These are phyloP conservation scores for Onygenales sp. DNA, from an alignment of 2,329 filamentous ascomycete species.

Conservation along the genomic window DNA sequence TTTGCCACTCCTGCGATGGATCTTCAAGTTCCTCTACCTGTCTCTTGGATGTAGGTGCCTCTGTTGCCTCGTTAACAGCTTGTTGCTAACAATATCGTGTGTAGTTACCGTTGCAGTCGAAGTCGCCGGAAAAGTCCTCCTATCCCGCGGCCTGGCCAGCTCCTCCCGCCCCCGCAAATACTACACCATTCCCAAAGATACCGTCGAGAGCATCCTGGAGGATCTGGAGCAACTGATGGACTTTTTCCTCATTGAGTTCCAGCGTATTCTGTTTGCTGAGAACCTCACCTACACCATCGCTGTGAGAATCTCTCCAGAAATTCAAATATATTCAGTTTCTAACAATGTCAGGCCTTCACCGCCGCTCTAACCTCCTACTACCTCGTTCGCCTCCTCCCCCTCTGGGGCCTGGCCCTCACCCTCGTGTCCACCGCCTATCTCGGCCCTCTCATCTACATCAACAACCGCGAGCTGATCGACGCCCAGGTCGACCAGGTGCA, in stretches of 20 bases:
- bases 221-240: constrained; percentile 57
- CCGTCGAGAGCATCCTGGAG: constrained; percentile 51
- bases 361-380: constrained; percentile 52
- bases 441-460: constrained; percentile 53
- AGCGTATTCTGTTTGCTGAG: constrained; percentile 57
- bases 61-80: background rate
- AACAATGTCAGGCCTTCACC: constrained; percentile 43
- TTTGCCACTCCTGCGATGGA: constrained; percentile 52
- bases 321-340: background rate
- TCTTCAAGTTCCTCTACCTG: constrained; percentile 51
- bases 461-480: constrained; percentile 57
- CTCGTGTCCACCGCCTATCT: constrained; percentile 48
- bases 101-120: constrained; percentile 49
- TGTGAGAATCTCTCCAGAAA: constrained; percentile 32
- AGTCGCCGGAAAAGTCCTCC: constrained; percentile 44
- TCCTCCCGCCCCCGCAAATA: constrained; percentile 55
- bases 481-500: constrained; percentile 47
- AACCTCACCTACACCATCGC: constrained; percentile 52
- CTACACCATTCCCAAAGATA: constrained; percentile 57
- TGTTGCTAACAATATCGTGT: constrained; percentile 5
- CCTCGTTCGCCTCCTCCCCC: constrained; percentile 56
- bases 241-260: constrained; percentile 60
- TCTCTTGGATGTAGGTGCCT: constrained; percentile 42
- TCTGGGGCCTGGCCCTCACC: constrained; percentile 54
- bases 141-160: constrained; percentile 51